Percentiles rank a stretch among this genome's conserved stretches.
Evolutionary conservation across 2,329 filamentous ascomycete genomes (phyloP).

Genomic region (Calonectria fujianensis): DNA sequence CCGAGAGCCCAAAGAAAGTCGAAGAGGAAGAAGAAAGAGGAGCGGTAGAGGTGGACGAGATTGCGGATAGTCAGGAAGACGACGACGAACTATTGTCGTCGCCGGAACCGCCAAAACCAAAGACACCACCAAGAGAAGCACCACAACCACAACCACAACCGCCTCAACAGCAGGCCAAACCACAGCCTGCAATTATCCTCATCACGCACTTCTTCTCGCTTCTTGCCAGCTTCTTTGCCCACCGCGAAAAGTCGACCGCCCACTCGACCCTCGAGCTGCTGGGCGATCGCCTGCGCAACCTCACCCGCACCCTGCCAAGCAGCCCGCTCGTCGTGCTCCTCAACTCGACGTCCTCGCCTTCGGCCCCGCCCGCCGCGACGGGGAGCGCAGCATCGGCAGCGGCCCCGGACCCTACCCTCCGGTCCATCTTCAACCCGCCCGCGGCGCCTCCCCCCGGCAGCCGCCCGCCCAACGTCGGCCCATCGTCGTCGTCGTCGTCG

Average conservation of each 20-base stretch:
- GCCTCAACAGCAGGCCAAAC: conserved; percentile 21
- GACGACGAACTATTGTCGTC: conserved; percentile 46
- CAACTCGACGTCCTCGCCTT: conserved; percentile 67
- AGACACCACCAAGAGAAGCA: conserved; percentile 16
- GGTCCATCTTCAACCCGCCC: conserved; percentile 69
- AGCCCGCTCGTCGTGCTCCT: conserved; percentile 72
- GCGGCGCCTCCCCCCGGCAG: conserved; percentile 46
- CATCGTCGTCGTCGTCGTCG: conserved; percentile 18
- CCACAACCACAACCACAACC: neutral
- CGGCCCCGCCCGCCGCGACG: conserved; percentile 25
- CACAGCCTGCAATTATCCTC: conserved; percentile 68
- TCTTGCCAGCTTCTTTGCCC: conserved; percentile 71
- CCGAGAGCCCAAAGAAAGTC: neutral
- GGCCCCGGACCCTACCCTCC: conserved; percentile 65
- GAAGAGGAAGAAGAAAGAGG: neutral
- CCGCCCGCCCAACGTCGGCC: conserved; percentile 5
- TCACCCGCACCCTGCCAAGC: conserved; percentile 64
- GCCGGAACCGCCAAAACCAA: conserved; percentile 8
- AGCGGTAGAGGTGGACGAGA: conserved; percentile 50
- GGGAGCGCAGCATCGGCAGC: conserved; percentile 23
- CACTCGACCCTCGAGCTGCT: conserved; percentile 70
- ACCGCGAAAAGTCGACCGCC: conserved; percentile 67
- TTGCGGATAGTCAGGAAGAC: conserved; percentile 60
- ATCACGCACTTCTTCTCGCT: conserved; percentile 73
- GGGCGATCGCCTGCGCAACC: conserved; percentile 65